phyloP scores from a whole-genome alignment of 768 basidiomycete species.

The Polyporus arcularius region DNA sequence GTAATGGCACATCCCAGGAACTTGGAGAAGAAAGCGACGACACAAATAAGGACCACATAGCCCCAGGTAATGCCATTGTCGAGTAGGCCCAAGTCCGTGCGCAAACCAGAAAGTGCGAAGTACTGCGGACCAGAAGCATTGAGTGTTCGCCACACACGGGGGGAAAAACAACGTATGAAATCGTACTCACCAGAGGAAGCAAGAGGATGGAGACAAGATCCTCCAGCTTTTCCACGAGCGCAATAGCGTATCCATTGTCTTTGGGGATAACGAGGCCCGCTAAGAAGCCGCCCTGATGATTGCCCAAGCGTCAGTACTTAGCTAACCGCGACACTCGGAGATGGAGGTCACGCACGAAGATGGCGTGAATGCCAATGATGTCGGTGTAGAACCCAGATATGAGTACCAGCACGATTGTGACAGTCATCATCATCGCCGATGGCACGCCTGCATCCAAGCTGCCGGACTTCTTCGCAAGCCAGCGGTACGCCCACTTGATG shows the following conservation, averaged over 20 bases:
- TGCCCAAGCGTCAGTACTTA: slow-evolving; percentile 20
- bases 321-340: slow-evolving; percentile 19
- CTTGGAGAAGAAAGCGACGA: slow-evolving; percentile 79
- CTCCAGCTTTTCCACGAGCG: slow-evolving; percentile 83
- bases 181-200: slow-evolving; percentile 65
- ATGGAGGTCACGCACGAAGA: slow-evolving; percentile 45
- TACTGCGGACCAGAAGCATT: slow-evolving; percentile 45
- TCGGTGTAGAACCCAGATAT: slow-evolving; percentile 82
- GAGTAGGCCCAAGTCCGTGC: slow-evolving; percentile 78
- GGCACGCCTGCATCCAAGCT: slow-evolving; percentile 74
- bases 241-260: slow-evolving; percentile 78
- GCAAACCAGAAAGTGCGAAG: slow-evolving; percentile 77
- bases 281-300: slow-evolving; percentile 66
- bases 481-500: slow-evolving; percentile 61
- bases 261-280: slow-evolving; percentile 83
- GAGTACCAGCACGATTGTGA: slow-evolving; percentile 75
- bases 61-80: slow-evolving; percentile 77
- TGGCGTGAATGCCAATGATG: slow-evolving; percentile 77
- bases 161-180: neutral
- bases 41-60: slow-evolving; percentile 72
- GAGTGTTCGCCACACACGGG: too few species aligned
- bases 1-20: slow-evolving; percentile 67
- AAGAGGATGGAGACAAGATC: slow-evolving; percentile 80
- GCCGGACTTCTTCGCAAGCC: slow-evolving; percentile 68
- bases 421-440: slow-evolving; percentile 73